A percentile compares a stretch with the other conserved stretches of the same genome.
Conservation (phyloP, 768 basidiomycete species). For the Xerocomus spinulosus region DNA sequence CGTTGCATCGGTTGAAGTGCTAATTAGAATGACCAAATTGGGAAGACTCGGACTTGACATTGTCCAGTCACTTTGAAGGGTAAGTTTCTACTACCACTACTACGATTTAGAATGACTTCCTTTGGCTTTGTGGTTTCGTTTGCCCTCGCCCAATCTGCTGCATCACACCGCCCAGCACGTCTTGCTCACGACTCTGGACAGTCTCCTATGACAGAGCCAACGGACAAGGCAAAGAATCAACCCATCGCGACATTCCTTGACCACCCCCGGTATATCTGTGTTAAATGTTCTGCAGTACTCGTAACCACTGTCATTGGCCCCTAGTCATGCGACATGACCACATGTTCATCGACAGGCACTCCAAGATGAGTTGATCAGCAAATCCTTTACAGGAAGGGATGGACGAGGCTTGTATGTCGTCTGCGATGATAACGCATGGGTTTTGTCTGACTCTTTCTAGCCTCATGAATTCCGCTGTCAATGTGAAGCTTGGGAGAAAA, state of each 20-base stretch:
- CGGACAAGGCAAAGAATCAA: conserved; percentile 46
- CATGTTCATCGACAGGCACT: conserved; percentile 45
- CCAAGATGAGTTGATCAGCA: conserved; percentile 83
- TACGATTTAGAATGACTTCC: conserved; percentile 11
- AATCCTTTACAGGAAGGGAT: conserved; percentile 78
- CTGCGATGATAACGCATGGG: not conserved
- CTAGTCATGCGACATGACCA: not conserved
- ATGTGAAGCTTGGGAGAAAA: conserved; percentile 65
- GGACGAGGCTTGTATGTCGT: conserved; percentile 71
- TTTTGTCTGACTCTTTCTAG: conserved; percentile 33
- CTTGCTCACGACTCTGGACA: not conserved
- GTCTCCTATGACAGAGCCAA: conserved; percentile 20
- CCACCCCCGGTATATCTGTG: conserved; percentile 67
- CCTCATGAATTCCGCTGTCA: conserved; percentile 72
- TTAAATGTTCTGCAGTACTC: conserved; percentile 65
- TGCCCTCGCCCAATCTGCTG: conserved; percentile 6
- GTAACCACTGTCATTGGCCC: conserved; percentile 37
- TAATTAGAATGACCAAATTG: conserved; percentile 5
- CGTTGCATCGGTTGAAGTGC: conserved; percentile 17
- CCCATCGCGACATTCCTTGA: conserved; percentile 59
- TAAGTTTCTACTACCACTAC: conserved; percentile 2
- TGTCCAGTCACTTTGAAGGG: not conserved
- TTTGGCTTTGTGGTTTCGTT: conserved; percentile 19
- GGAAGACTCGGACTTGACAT: conserved; percentile 7
- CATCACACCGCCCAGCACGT: not conserved